Conservation (phyloP, 2,329 filamentous ascomycete genomes). For the Microsporum audouinii region DNA sequence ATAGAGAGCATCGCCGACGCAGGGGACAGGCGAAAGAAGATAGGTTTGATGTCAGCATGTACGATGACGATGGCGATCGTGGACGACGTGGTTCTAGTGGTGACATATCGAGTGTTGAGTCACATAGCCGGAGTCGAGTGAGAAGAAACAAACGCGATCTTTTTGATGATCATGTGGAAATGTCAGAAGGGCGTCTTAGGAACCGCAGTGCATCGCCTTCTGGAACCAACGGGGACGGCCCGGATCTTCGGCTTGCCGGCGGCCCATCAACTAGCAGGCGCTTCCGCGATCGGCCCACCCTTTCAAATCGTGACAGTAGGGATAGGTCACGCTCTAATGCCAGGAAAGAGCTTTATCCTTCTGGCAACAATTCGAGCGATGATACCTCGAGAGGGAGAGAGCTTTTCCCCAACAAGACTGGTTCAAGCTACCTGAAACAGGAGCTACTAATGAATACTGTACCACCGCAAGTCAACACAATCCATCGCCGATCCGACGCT, state of each 20-base stretch:
- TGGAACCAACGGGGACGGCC: slow-evolving; percentile 38
- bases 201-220: slow-evolving; percentile 52
- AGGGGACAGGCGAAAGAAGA: slow-evolving; percentile 41
- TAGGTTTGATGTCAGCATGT: slow-evolving; percentile 65
- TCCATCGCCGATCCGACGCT: slow-evolving; percentile 39
- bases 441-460: slow-evolving; percentile 41
- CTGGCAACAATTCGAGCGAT: slow-evolving; percentile 16
- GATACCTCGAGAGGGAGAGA: slow-evolving; percentile 33
- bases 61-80: slow-evolving; percentile 54
- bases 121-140: slow-evolving; percentile 22
- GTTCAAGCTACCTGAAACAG: slow-evolving; percentile 37
- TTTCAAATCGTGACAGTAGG: slow-evolving; percentile 18
- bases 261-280: slow-evolving; percentile 27
- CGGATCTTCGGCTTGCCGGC: slow-evolving; percentile 22
- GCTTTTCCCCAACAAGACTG: slow-evolving; percentile 36
- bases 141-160: slow-evolving; percentile 23
- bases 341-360: slow-evolving; percentile 51
- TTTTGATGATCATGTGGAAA: slow-evolving; percentile 28
- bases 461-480: slow-evolving; percentile 35
- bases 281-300: slow-evolving; percentile 34
- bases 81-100: slow-evolving; percentile 11
- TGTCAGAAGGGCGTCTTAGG: slow-evolving; percentile 39
- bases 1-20: slow-evolving; percentile 41
- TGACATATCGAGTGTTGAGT: slow-evolving; percentile 22
- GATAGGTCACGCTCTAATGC: slow-evolving; percentile 26